phyloP scores from a whole-genome alignment of 2,329 filamentous ascomycete species.

The Aureobasidium sp. region DNA sequence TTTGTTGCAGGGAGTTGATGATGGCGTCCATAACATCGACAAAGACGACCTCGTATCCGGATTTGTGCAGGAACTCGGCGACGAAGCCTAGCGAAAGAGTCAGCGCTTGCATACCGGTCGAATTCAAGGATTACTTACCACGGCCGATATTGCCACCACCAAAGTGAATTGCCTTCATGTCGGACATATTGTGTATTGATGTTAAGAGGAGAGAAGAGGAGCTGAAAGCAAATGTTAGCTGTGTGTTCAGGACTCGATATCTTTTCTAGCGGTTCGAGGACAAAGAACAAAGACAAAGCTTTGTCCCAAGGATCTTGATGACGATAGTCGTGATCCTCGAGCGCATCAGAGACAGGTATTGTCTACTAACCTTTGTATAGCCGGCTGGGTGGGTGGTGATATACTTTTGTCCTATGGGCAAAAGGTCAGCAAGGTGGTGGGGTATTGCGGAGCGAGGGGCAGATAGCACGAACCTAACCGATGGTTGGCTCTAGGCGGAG shows the following conservation, averaged over 20 bases:
- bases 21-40: slow-evolving; percentile 84
- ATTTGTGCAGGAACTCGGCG: slow-evolving; percentile 87
- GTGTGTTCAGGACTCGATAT: background rate
- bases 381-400: background rate
- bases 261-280: background rate
- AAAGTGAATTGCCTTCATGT: slow-evolving; percentile 48
- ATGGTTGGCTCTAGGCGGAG: background rate
- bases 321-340: background rate
- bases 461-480: slow-evolving; percentile 5
- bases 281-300: slow-evolving; percentile 7
- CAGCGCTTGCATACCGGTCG: background rate
- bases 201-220: background rate
- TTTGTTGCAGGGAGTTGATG: slow-evolving; percentile 70
- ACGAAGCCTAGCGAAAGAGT: slow-evolving; percentile 56
- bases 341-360: background rate
- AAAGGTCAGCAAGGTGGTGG: slow-evolving; percentile 8
- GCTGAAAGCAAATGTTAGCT: background rate
- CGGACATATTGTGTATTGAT: slow-evolving; percentile 18
- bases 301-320: background rate
- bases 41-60: slow-evolving; percentile 92
- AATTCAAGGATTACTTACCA: slow-evolving; percentile 25
- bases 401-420: background rate
- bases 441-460: slow-evolving; percentile 3
- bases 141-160: slow-evolving; percentile 49
- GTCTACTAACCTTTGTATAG: slow-evolving; percentile 3